Evolutionary conservation across 192 early-diverging fungal species (phyloP), one percentile per base, ranked within the genome.

Genomic region (Rhizoclosmatium globosum): DNA sequence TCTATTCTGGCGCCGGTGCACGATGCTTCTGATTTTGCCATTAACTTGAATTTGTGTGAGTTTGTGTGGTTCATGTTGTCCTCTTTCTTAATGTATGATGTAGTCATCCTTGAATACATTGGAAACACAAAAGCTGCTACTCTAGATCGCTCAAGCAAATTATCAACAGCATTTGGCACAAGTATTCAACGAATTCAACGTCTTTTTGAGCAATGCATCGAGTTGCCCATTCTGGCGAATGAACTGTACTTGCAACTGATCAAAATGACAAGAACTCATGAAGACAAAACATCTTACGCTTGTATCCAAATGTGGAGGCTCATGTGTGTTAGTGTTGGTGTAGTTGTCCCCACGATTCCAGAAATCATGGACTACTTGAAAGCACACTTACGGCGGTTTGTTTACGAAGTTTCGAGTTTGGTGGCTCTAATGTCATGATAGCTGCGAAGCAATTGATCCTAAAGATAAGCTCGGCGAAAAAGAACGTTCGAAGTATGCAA

Each of bases 171-270:
- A 17, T 13, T 53, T 17, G 50, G 9, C 17, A 17, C 50, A 13
- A 13, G 17, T 53, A 53, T 53, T 53, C 50, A 53, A 47, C 78
- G 67, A n/a, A 68, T 87, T 3, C 86, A 88, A 48, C 59, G 23
- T 7, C 46, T 83, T 19, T 50, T 80, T 9, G 79, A 79, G 39
- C 77, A 80, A 43, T 86, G 85, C 53, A 3, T 88, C 19, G 79
- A 84, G 2, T 47, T 23, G 7, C 79, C 81, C 1, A 60, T 53
- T 4, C 61, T 83, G 17, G 60, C 77, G 3, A 84, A 88, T 58
- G 87, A 88, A 62, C 76, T 88, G 15, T 88, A 86, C 58, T 64
- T 88, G 44, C 87, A 88, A 56, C 70, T 88, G 4, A 80, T 88
- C 61, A 85, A 86, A 57, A 77, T 82, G 59, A 86, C 87, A 23